These are phyloP conservation scores for Magnaporthiopsis rhizophila DNA, from an alignment of 2,329 filamentous ascomycete species.

Conservation along the genomic window DNA sequence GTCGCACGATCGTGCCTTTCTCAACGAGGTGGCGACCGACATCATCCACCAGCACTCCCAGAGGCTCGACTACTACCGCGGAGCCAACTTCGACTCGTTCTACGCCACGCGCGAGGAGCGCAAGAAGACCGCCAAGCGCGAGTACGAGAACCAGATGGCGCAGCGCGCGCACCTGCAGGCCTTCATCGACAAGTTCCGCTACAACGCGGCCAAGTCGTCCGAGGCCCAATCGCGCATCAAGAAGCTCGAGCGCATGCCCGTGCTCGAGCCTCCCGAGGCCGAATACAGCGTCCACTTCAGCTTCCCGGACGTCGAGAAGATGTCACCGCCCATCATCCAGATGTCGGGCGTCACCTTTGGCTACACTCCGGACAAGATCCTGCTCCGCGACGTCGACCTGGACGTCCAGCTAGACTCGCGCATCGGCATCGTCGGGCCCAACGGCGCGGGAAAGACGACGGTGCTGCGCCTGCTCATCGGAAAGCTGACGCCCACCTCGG, in stretches of 20 bases:
- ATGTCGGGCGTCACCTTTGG: conserved; percentile 92
- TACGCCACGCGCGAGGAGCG: conserved; percentile 96
- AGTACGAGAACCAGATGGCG: conserved; percentile 98
- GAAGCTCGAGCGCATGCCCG: conserved; percentile 94
- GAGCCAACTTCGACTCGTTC: conserved; percentile 94
- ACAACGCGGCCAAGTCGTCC: conserved; percentile 97
- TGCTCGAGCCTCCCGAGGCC: conserved; percentile 80
- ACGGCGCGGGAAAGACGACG: conserved; percentile 96
- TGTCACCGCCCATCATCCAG: conserved; percentile 95
- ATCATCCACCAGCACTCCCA: conserved; percentile 98
- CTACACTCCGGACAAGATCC: conserved; percentile 69
- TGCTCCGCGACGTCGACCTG: conserved; percentile 81
- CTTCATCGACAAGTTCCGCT: conserved; percentile 99
- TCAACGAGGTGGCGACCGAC: conserved; percentile 98
- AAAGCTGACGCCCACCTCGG: conserved; percentile 66
- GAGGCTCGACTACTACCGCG: conserved; percentile 95
- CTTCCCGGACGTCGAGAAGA: conserved; percentile 95
- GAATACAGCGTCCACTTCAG: conserved; percentile 96
- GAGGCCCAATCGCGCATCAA: conserved; percentile 98
- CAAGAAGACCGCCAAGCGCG: conserved; percentile 89
- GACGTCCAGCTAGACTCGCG: conserved; percentile 97
- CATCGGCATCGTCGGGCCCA: conserved; percentile 98
- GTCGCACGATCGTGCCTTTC: conserved; percentile 96
- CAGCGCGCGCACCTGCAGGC: conserved; percentile 88
- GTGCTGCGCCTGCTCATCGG: conserved; percentile 96